Evolutionary conservation across 192 early-diverging fungal species (phyloP).

Genomic region (Podila clonocystis): DNA sequence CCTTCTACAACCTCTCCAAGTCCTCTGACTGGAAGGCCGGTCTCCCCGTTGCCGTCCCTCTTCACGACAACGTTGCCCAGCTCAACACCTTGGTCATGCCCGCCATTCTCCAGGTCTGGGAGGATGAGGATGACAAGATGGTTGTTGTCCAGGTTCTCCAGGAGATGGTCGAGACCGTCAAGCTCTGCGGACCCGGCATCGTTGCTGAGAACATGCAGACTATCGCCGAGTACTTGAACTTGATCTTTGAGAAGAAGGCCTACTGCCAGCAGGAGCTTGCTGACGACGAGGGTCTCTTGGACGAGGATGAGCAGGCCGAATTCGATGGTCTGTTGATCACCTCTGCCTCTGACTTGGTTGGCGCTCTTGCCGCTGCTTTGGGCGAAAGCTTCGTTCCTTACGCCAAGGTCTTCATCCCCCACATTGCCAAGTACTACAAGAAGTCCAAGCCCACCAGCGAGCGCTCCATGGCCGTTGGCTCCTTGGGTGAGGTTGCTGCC

Average conservation of each 20-base stretch:
- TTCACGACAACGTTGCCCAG: constrained; percentile 75
- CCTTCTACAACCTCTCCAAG: constrained; percentile 74
- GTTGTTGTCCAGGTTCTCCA: constrained; percentile 85
- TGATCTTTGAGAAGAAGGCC: constrained; percentile 73
- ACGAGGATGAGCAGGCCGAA: constrained; percentile 85
- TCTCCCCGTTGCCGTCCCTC: constrained; percentile 67
- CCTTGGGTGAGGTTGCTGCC: constrained; percentile 76
- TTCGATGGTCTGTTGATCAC: constrained; percentile 79
- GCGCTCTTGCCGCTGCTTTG: constrained; percentile 74
- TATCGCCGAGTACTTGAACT: constrained; percentile 35
- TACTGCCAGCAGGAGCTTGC: constrained; percentile 71
- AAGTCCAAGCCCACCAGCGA: constrained; percentile 70
- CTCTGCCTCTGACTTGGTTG: constrained; percentile 82
- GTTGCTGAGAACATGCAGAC: constrained; percentile 48
- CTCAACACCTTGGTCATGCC: constrained; percentile 74
- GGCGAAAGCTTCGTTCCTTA: constrained; percentile 75
- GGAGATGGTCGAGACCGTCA: constrained; percentile 78
- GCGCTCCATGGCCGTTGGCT: constrained; percentile 88
- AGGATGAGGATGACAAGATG: constrained; percentile 82
- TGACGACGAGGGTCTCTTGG: constrained; percentile 64
- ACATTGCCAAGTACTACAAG: constrained; percentile 82
- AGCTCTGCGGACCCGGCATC: constrained; percentile 79
- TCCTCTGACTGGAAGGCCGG: constrained; percentile 75
- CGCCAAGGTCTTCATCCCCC: constrained; percentile 79
- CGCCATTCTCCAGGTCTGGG: constrained; percentile 70